Percentiles rank a stretch among this genome's conserved stretches.
These are phyloP conservation scores for Helotiales sp. DNA, from an alignment of 2,329 filamentous ascomycete species.

Conservation along the genomic window DNA sequence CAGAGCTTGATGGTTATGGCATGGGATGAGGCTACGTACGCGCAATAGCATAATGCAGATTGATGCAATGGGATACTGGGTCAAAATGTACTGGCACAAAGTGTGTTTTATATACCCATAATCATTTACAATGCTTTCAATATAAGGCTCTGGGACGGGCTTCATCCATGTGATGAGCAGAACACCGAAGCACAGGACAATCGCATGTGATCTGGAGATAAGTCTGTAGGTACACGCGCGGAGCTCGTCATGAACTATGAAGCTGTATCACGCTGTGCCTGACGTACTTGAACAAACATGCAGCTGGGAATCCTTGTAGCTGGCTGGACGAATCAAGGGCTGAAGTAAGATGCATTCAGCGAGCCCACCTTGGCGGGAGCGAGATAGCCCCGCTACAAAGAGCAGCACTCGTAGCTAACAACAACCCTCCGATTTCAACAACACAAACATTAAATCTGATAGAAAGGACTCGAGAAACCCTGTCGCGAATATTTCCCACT, in stretches of 20 bases:
- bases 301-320: too few relatives aligned
- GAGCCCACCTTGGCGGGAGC: background rate
- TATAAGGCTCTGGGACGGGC: background rate
- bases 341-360: background rate
- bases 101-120: background rate
- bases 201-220: background rate
- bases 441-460: background rate
- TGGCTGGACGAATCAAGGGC: background rate
- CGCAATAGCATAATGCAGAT: background rate
- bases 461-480: background rate
- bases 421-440: background rate
- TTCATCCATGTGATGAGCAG: background rate
- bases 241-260: background rate
- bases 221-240: background rate
- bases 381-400: too few relatives aligned
- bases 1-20: too few relatives aligned
- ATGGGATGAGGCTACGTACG: too few relatives aligned
- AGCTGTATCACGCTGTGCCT: background rate
- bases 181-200: background rate
- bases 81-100: background rate
- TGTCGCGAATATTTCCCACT: conserved; percentile 1
- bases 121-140: background rate
- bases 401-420: background rate
- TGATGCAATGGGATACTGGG: background rate
- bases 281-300: background rate